Percentiles rank a stretch among this genome's conserved stretches.
Conservation (phyloP, 257 asterid species). For the Craterostigma plantagineum region DNA sequence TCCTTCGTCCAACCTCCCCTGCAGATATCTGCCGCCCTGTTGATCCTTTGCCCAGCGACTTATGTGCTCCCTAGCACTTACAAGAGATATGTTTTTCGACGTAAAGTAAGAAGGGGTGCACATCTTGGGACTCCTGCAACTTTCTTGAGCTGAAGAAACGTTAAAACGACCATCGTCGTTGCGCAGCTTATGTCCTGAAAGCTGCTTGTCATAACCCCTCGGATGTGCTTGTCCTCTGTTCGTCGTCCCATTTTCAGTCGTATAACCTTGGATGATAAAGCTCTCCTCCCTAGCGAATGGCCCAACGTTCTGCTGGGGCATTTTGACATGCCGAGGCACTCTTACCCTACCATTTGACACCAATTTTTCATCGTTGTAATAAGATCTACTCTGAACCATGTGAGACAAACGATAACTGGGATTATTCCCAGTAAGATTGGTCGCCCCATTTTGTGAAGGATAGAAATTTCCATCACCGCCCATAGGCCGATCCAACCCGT, state of each 20-base stretch:
- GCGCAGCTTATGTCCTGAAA: constrained; percentile 18
- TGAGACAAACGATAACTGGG: background rate
- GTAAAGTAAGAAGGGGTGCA: constrained; percentile 18
- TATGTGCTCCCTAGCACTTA: constrained; percentile 38
- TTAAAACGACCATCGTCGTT: constrained; percentile 14
- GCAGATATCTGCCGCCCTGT: constrained; percentile 87
- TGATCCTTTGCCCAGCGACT: constrained; percentile 67
- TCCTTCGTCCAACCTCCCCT: constrained; percentile 74
- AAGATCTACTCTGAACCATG: constrained; percentile 9
- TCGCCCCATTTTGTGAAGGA: constrained; percentile 19
- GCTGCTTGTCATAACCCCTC: constrained; percentile 12
- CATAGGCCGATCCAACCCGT: constrained; percentile 12
- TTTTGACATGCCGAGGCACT: constrained; percentile 15
- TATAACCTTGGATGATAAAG: too few species aligned
- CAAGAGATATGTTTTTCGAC: constrained; percentile 31
- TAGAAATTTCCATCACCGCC: constrained; percentile 13
- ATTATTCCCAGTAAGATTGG: constrained; percentile 10
- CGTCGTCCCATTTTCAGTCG: too few species aligned
- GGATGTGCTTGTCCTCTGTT: constrained; percentile 13
- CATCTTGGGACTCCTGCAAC: constrained; percentile 12
- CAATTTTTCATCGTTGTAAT: constrained; percentile 11
- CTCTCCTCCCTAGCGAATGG: too few species aligned
- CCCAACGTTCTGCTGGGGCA: constrained; percentile 23
- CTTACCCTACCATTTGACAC: constrained; percentile 18
- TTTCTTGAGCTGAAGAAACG: constrained; percentile 14